A percentile compares a stretch with the other conserved stretches of the same genome.
Conservation (phyloP, 1,284 basidiomycete genomes). For the Neolentinus lepideus region DNA sequence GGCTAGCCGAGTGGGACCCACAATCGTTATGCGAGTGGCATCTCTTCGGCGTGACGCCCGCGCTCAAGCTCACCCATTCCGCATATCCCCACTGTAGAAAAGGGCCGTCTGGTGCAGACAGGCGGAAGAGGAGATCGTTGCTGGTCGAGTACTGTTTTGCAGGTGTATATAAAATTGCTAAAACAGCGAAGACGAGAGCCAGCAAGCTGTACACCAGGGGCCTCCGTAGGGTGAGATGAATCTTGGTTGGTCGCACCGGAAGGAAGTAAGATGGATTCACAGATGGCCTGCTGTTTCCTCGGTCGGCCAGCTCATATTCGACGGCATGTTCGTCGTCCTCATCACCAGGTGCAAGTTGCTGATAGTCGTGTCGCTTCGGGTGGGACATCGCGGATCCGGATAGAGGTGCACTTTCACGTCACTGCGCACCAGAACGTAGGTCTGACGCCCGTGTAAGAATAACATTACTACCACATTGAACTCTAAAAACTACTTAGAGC, state of each 20-base stretch:
- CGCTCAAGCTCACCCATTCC: conserved; percentile 34
- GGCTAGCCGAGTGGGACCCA: conserved; percentile 12
- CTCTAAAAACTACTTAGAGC: too few species aligned
- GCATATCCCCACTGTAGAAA: conserved; percentile 14
- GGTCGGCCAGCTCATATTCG: not conserved
- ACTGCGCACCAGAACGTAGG: too few species aligned
- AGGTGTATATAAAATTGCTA: not conserved
- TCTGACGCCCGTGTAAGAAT: too few species aligned
- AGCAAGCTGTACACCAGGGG: not conserved
- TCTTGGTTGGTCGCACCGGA: not conserved
- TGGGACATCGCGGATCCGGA: not conserved
- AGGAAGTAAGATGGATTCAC: not conserved
- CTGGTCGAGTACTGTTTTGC: not conserved
- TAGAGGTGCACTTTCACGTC: too few species aligned
- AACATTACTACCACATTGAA: too few species aligned
- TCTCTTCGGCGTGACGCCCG: conserved; percentile 30
- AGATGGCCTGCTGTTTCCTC: not conserved
- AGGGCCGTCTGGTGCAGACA: conserved; percentile 5
- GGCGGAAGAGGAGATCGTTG: not conserved
- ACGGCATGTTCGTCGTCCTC: not conserved
- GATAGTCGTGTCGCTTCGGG: not conserved
- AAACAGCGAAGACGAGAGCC: not conserved
- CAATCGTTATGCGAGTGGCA: conserved; percentile 41
- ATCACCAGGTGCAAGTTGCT: not conserved
- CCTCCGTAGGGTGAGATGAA: not conserved